Conservation (phyloP, 2,329 filamentous ascomycete genomes). For the Pseudocercospora vitis region DNA sequence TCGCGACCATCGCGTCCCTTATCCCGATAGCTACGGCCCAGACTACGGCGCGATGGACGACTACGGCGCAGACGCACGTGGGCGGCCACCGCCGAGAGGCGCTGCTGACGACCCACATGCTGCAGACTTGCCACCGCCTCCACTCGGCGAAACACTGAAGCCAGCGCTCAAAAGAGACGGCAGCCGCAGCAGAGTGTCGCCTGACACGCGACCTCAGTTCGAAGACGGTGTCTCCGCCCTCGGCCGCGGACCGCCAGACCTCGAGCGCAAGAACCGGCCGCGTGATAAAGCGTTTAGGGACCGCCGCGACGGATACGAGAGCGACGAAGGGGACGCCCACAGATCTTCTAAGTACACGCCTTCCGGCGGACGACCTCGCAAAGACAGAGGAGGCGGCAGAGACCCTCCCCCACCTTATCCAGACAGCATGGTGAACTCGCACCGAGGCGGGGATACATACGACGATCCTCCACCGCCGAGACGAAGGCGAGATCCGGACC, state of each 20-base stretch:
- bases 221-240: constrained; percentile 38
- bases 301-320: constrained; percentile 40
- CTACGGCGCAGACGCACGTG: constrained; percentile 10
- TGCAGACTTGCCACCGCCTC: constrained; percentile 33
- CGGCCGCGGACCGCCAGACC: constrained; percentile 34
- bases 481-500: constrained; percentile 23
- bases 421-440: constrained; percentile 18
- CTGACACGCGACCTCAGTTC: constrained; percentile 36
- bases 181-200: constrained; percentile 33
- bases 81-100: constrained; percentile 12
- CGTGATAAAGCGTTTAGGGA: constrained; percentile 37
- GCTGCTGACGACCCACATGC: constrained; percentile 11
- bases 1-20: constrained; percentile 9
- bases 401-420: constrained; percentile 21
- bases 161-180: constrained; percentile 37
- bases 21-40: constrained; percentile 9
- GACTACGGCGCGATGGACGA: constrained; percentile 8
- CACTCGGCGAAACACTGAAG: constrained; percentile 35
- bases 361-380: constrained; percentile 3
- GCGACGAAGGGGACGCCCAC: constrained; percentile 39
- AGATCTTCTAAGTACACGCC: constrained; percentile 24
- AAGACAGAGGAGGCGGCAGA: constrained; percentile 13
- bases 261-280: constrained; percentile 37
- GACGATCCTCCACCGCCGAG: constrained; percentile 24
- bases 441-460: constrained; percentile 20